Evolutionary conservation across 768 basidiomycete species (phyloP).

Genomic region (Tremella mesenterica): DNA sequence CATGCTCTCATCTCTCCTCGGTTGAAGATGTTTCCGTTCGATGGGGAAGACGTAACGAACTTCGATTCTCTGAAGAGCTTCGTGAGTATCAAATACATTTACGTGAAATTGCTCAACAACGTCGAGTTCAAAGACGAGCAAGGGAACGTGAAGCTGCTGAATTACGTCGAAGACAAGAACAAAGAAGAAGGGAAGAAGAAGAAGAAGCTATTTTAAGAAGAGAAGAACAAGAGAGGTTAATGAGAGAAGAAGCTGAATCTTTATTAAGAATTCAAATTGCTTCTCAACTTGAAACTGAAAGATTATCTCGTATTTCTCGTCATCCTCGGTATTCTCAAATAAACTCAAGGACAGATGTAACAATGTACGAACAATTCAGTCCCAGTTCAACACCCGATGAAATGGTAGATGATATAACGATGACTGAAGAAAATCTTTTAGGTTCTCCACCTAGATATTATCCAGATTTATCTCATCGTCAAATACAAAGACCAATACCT

Average conservation of each 20-base stretch:
- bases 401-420: background rate
- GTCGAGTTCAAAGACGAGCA: background rate
- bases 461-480: background rate
- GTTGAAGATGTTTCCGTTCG: background rate
- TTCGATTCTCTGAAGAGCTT: background rate
- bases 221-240: background rate
- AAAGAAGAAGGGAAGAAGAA: background rate
- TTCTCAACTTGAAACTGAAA: background rate
- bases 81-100: background rate
- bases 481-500: too few relatives aligned
- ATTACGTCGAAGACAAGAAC: background rate
- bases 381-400: background rate
- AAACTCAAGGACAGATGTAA: too few relatives aligned
- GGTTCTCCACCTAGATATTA: background rate
- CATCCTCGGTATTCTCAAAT: too few relatives aligned
- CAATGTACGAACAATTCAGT: too few relatives aligned
- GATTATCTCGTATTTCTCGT: background rate
- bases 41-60: background rate
- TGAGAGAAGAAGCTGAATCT: background rate
- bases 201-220: background rate
- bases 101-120: too few relatives aligned
- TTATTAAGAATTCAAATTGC: background rate
- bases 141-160: background rate
- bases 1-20: background rate
- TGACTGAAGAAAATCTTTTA: background rate